These are phyloP conservation scores for Diaporthe vaccinii DNA, from an alignment of 2,329 filamentous ascomycete genomes.

Conservation along the genomic window DNA sequence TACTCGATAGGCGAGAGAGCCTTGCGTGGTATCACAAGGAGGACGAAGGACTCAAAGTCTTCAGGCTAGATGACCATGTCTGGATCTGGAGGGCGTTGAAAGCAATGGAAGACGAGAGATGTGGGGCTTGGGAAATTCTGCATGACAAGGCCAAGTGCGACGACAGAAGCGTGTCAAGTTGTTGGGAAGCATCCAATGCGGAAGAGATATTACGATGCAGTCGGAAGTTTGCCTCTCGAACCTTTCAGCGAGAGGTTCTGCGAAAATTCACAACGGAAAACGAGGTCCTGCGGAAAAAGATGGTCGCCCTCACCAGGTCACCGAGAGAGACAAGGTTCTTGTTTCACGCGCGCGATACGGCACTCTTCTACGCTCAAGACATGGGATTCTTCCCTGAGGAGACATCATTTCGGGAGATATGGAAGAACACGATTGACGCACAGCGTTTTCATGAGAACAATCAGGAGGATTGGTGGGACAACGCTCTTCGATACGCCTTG, in stretches of 20 bases:
- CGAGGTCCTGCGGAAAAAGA: conserved; percentile 33
- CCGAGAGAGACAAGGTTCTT: conserved; percentile 39
- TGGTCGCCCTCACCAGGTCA: conserved; percentile 42
- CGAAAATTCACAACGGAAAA: conserved; percentile 38
- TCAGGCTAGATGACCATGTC: not conserved
- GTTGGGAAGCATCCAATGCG: not conserved
- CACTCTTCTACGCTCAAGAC: conserved; percentile 34
- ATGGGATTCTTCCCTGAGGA: not conserved
- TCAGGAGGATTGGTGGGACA: conserved; percentile 36
- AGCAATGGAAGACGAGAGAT: not conserved
- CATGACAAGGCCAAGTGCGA: not conserved
- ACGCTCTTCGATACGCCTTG: conserved; percentile 40
- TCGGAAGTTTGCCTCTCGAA: not conserved
- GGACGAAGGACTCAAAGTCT: not conserved
- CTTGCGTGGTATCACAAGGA: conserved; percentile 28
- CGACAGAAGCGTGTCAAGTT: not conserved
- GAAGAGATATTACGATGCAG: too few relatives aligned
- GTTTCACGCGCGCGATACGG: conserved; percentile 42
- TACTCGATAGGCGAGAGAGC: not conserved
- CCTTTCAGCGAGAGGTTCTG: conserved; percentile 35
- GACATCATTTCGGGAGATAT: conserved; percentile 16
- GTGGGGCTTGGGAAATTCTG: not conserved
- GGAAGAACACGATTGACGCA: conserved; percentile 38
- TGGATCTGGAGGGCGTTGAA: conserved; percentile 1
- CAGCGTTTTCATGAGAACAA: conserved; percentile 39